Percentiles rank a stretch among this genome's conserved stretches.
Conservation (phyloP, 257 asterid species). For the Nemophila menziesii region DNA sequence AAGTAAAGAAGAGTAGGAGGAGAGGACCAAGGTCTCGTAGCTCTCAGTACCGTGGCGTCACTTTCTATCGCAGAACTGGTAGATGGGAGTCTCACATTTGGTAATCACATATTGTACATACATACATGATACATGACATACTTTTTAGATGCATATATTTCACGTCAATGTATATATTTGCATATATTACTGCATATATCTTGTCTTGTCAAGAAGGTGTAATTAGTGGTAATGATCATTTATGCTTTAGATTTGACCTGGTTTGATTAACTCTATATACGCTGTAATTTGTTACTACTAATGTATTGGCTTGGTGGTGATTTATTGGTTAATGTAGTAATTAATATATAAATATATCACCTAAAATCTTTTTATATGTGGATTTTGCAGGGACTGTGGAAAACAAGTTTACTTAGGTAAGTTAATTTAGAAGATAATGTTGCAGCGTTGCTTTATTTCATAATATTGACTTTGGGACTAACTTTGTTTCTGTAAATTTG, state of each 20-base stretch:
- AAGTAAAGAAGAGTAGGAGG: conserved; percentile 64
- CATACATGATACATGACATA: background rate
- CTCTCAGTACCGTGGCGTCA: conserved; percentile 97
- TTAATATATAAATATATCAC: no score
- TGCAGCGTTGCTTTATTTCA: background rate
- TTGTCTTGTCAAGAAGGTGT: background rate
- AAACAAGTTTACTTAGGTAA: conserved; percentile 93
- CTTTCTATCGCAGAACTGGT: conserved; percentile 92
- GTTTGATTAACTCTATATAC: no score
- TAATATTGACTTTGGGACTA: conserved; percentile 3
- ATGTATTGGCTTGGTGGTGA: no score
- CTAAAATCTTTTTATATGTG: background rate
- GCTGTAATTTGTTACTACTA: no score
- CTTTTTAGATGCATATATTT: background rate
- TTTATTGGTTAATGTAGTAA: no score
- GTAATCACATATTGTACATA: conserved; percentile 19
- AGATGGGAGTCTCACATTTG: conserved; percentile 99
- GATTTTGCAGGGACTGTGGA: conserved; percentile 78
- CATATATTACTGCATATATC: no score
- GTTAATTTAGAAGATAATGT: conserved; percentile 2
- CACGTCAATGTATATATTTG: background rate
- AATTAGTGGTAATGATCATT: background rate
- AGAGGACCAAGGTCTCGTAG: conserved; percentile 97
- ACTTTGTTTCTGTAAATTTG: background rate
- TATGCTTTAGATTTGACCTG: background rate